These are phyloP conservation scores for Boletus reticulatus DNA, from an alignment of 768 basidiomycete species.

Conservation along the genomic window DNA sequence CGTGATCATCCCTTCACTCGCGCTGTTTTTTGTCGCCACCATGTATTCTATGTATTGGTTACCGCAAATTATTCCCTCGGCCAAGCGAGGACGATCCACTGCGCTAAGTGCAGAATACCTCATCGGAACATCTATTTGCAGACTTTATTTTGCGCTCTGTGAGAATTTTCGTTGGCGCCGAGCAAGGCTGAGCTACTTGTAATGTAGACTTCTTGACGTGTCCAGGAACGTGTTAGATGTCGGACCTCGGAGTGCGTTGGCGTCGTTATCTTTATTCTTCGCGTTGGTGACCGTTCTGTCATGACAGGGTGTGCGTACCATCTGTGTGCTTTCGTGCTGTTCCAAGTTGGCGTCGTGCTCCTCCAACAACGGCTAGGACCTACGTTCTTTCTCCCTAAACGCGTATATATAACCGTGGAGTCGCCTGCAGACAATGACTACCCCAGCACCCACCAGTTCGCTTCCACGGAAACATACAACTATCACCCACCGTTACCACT, in stretches of 20 bases:
- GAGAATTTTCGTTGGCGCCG: slow-evolving; percentile 29
- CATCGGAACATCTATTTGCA: slow-evolving; percentile 69
- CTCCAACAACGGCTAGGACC: slow-evolving; percentile 79
- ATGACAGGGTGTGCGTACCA: slow-evolving; percentile 61
- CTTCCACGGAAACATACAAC: slow-evolving; percentile 63
- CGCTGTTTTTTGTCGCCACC: slow-evolving; percentile 60
- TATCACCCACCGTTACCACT: slow-evolving; percentile 79
- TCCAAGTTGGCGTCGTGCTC: slow-evolving; percentile 61
- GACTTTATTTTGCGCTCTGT: slow-evolving; percentile 76
- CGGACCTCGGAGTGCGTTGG: slow-evolving; percentile 61
- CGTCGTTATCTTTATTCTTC: background rate
- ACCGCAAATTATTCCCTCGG: slow-evolving; percentile 80
- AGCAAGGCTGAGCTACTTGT: background rate
- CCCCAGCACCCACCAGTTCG: slow-evolving; percentile 42
- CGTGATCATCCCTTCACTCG: slow-evolving; percentile 64
- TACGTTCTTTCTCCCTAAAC: slow-evolving; percentile 76
- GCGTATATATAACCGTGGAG: slow-evolving; percentile 35
- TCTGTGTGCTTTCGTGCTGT: slow-evolving; percentile 55
- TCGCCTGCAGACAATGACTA: background rate
- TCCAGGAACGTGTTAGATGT: slow-evolving; percentile 84
- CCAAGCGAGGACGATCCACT: slow-evolving; percentile 64
- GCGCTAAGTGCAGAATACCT: slow-evolving; percentile 70
- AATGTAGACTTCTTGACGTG: slow-evolving; percentile 74
- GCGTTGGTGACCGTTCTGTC: background rate
- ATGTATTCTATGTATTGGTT: slow-evolving; percentile 84